A percentile compares a stretch with the other conserved stretches of the same genome.
Conservation (phyloP, 2,329 filamentous ascomycete species). For the Xylaria sp. region DNA sequence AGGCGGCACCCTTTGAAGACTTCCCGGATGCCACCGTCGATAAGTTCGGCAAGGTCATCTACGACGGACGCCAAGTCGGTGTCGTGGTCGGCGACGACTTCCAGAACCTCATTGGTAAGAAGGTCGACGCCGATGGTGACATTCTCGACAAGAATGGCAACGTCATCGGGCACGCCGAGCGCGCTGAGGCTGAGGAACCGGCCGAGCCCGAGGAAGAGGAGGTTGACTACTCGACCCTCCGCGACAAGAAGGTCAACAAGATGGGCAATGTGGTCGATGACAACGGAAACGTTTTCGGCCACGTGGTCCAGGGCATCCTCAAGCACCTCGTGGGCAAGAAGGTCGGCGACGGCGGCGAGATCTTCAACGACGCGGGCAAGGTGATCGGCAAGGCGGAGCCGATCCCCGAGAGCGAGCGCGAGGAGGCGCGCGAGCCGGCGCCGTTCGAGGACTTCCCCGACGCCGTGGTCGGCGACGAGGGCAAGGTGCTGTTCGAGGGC, state of each 20-base stretch:
- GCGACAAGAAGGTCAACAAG: constrained; percentile 61
- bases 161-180: constrained; percentile 39
- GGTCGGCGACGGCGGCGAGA: constrained; percentile 67
- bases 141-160: constrained; percentile 42
- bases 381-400: constrained; percentile 69
- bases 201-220: constrained; percentile 38
- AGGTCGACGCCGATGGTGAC: constrained; percentile 42
- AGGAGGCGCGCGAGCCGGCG: constrained; percentile 48
- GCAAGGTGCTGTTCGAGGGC: constrained; percentile 54
- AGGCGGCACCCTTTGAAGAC: constrained; percentile 40
- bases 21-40: constrained; percentile 41
- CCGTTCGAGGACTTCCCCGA: constrained; percentile 63
- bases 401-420: constrained; percentile 58
- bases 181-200: constrained; percentile 39
- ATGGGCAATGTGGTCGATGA: constrained; percentile 59
- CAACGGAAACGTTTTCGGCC: constrained; percentile 59
- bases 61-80: constrained; percentile 41
- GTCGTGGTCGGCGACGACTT: constrained; percentile 44
- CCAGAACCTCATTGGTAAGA: constrained; percentile 40
- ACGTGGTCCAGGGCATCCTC: constrained; percentile 64
- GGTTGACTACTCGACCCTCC: constrained; percentile 53
- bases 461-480: constrained; percentile 56
- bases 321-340: constrained; percentile 66
- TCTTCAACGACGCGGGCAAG: constrained; percentile 72
- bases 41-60: constrained; percentile 43